Evolutionary conservation across 2,329 filamentous ascomycete genomes (phyloP), one percentile per base, ranked within the genome.

Genomic region (Xylariales sp.): DNA sequence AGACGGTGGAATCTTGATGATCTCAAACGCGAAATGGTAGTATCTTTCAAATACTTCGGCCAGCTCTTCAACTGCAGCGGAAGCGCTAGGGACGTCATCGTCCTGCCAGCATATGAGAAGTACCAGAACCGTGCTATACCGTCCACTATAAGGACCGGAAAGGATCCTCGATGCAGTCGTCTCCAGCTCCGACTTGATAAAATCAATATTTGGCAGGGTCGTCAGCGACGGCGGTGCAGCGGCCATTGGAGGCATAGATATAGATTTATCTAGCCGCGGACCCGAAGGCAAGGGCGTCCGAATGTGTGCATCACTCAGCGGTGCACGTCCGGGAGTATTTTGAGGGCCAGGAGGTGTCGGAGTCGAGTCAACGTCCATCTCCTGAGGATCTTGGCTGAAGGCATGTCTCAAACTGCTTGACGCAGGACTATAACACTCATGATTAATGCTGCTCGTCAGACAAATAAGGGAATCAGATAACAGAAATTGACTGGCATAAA

Each of bases 101-200:
- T 77, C 73, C 43, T 76, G 66, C 76, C 76, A 80, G 42, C 68
- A 65, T 4, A 79, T 56, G n/a, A 80, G 53, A n/a, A 79, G 64
- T 2, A 61, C 74, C 38, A 72, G 68, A 3, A 70, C 75, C n/a
- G 63, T 61, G 31, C 62, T 71, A 49, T 80, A 80, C 10, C 76
- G 72, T 45, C 68, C 70, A 31, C 74, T 71, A 39, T 65, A 65
- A 3, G 72, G 65, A 6, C 69, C 72, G 11, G 71, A 66, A 20
- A 78, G 59, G 41, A 77, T 71, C 35, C 65, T 67, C 6, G 71
- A 67, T 5, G 69, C 70, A 15, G 68, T 68, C 39, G 58, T 65
- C 51, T 79, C 74, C n/a, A 79, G 55, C 16, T 77, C 73, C 19
- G 70, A 67, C 49, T 70, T 73, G 25, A 76, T 57, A 36, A 61